Evolutionary conservation across 2,329 filamentous ascomycete genomes (phyloP), one percentile per base, ranked within the genome.

Genomic region (Epichloe uncinata): DNA sequence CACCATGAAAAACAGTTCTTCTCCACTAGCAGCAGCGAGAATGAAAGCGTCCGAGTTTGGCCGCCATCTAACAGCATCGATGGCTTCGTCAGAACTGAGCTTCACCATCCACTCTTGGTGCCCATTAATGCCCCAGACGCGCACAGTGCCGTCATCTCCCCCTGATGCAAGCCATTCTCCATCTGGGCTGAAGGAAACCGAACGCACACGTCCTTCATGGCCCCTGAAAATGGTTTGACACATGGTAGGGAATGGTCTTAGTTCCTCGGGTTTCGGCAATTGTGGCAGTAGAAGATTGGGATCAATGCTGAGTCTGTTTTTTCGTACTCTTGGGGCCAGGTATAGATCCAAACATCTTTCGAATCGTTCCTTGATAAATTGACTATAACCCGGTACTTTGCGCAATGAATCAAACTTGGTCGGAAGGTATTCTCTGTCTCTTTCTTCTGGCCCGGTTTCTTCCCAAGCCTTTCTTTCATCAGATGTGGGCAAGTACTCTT

Each of bases 271-370:
- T 52, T 85, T 87, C 7, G 94, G 93, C 7, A 98, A 75, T 65
- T 96, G 96, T 12, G 93, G 91, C 36, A 98, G 77, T 47, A 98
- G 73, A 37, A 88, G 95, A 66, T 86, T 85, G 3, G 93, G 93
- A 60, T 98, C 93, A 61, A 98, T 97, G 69, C 97, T 95, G 61
- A 98, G 79, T 66, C 90, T 86, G 71, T 90, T 96, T 66, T 94
- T 85, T 53, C 91, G 82, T 50, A 98, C 82, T 61, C 93, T 79
- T 44, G 94, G 93, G 15, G 94, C 93, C 52, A 98, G 77, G 66
- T 98, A 98, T 16, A 98, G 77, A 68, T 98, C 94, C 57, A 98
- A 72, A 65, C 89, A 97, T 56, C 94, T 78, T 66, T 98, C 90
- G 60, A 98, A 98, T 57, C 90, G 84, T 68, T 98, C 93, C 67